Percentiles rank a stretch among this genome's conserved stretches.
These are phyloP conservation scores for Arthrobotrys entomopaga DNA, from an alignment of 2,329 filamentous ascomycete species.

Conservation along the genomic window DNA sequence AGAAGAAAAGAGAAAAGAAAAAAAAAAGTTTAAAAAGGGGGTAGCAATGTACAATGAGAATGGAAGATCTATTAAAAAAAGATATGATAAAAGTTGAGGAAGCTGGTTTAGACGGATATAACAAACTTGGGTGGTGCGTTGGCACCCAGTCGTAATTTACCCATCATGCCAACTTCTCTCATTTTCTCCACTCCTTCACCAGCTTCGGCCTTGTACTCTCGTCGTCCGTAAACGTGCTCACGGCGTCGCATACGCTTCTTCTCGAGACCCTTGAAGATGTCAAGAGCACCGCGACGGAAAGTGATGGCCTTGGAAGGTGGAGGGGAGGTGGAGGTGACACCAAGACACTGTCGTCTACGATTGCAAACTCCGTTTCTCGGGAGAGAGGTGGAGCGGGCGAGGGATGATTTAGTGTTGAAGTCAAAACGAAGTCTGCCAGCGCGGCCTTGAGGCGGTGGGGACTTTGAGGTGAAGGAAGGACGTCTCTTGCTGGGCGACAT, in stretches of 20 bases:
- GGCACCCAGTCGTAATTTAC: constrained; percentile 66
- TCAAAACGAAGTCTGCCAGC: constrained; percentile 64
- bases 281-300: constrained; percentile 88
- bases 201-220: constrained; percentile 76
- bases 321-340: constrained; percentile 57
- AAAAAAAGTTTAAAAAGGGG: constrained; percentile 51
- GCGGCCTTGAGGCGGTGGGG: constrained; percentile 73
- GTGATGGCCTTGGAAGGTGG: constrained; percentile 58
- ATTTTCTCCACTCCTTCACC: constrained; percentile 93
- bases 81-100: constrained; percentile 26
- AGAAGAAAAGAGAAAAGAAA: constrained; percentile 57
- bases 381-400: constrained; percentile 85
- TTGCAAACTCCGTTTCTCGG: constrained; percentile 67
- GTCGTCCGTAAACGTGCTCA: constrained; percentile 89
- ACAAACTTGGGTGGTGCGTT: constrained; percentile 57
- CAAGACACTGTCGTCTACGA: constrained; percentile 60
- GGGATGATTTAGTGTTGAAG: constrained; percentile 72
- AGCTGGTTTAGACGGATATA: constrained; percentile 56
- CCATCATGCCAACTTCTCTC: constrained; percentile 87
- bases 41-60: constrained; percentile 36
- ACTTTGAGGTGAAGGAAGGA: constrained; percentile 69
- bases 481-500: constrained; percentile 66
- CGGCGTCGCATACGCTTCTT: constrained; percentile 90
- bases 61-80: constrained; percentile 18
- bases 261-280: constrained; percentile 96